Base-by-base conservation (phyloP, 805 yeast genomes). In the Candida nanaspora region DNA sequence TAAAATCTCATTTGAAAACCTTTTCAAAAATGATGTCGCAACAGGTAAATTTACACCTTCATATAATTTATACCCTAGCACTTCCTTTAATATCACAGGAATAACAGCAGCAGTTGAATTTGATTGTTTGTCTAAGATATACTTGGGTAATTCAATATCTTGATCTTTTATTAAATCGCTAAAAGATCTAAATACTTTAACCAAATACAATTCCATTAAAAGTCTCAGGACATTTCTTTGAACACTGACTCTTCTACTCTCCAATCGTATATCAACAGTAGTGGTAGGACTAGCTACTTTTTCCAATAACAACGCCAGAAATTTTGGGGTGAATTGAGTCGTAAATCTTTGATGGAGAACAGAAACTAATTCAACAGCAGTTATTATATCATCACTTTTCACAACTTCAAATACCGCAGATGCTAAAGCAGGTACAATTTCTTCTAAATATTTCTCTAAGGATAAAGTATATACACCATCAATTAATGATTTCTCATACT, bases 291-390 rank as follows among this genome's bases (percentile, higher is more conserved):
- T n/a, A n/a, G n/a, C n/a, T n/a, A n/a, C n/a, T n/a, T n/a, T n/a
- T 19, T 62, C 56, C 3, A 70, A 59, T 41, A 75, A 66, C 48
- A 66, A 59, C 6, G 65, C 57, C 42, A 74, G 59, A 27, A 79
- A 52, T 10, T 46, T 53, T 1, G 76, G 73, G 0, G 89, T 73
- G 56, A 85, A 82, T 2, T 58, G 48, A 0, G 46, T 39, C 2
- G 65, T 52, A 53, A 88, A 87, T 41, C 96, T 66, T 58, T 84
- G 95, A 61, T 87, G 95, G 16, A 88, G 61, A 0, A 79, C 80
- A 31, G 86, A 75, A 0, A 81, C 68, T 1, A 87, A 71, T 48
- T 82, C 88, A 22, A 80, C 70, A 2, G 81, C 78, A 0, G 91
- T 79, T 14, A 50, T 45, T 1, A 84, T 56, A 53, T 86, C 95